phyloP scores from a whole-genome alignment of 2,329 filamentous ascomycete species.

The Epichloe bromicola region DNA sequence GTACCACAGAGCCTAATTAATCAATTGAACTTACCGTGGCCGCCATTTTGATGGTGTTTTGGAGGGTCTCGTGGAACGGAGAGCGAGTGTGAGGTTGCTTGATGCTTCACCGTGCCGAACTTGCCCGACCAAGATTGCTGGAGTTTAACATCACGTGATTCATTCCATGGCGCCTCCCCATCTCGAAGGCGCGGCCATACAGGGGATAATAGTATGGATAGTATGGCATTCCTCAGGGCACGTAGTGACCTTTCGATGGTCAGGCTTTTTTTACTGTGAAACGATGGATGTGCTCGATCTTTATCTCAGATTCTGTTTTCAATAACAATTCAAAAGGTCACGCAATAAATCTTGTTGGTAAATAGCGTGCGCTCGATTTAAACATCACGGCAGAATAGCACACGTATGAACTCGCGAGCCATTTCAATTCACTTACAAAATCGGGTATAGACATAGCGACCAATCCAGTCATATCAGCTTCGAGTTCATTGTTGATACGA shows the following conservation, averaged over 20 bases:
- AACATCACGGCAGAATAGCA: neutral
- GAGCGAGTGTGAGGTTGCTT: slow-evolving; percentile 34
- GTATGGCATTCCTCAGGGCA: neutral
- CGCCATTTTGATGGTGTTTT: slow-evolving; percentile 45
- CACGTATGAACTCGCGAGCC: neutral
- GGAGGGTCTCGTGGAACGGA: slow-evolving; percentile 33
- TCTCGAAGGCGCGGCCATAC: neutral
- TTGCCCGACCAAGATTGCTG: slow-evolving; percentile 19
- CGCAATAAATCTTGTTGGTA: neutral
- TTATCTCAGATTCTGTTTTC: neutral
- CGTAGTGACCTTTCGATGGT: neutral
- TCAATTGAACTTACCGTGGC: slow-evolving; percentile 44
- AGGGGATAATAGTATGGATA: neutral
- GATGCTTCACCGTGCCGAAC: slow-evolving; percentile 35
- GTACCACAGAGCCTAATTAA: neutral
- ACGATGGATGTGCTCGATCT: neutral
- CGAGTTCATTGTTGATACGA: neutral
- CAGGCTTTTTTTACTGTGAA: neutral
- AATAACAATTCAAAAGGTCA: neutral
- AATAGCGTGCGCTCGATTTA: neutral
- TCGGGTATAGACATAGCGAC: neutral
- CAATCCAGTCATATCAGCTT: neutral
- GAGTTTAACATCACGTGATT: slow-evolving; percentile 20
- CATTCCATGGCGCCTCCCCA: neutral
- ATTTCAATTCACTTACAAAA: neutral